Conservation (phyloP, 805 yeast species). For the Torulaspora microellipsoides region DNA sequence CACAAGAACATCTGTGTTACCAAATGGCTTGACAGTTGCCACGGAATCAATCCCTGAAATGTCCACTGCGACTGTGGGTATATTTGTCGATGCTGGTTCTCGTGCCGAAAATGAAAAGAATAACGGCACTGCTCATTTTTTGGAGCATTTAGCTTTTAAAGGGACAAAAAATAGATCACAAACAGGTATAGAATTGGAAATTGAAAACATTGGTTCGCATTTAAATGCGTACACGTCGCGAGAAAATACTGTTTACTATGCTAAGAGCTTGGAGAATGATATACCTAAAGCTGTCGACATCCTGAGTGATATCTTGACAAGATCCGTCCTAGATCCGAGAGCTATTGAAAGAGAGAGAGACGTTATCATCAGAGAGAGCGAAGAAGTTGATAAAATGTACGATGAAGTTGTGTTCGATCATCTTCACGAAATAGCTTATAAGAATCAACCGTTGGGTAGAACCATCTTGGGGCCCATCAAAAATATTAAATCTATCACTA, state of each 20-base stretch:
- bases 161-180: slow-evolving; percentile 85
- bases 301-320: slow-evolving; percentile 81
- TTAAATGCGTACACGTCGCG: slow-evolving; percentile 98
- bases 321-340: slow-evolving; percentile 69
- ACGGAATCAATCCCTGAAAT: slow-evolving; percentile 83
- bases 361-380: slow-evolving; percentile 92
- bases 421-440: slow-evolving; percentile 86
- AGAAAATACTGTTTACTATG: slow-evolving; percentile 95
- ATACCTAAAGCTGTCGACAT: slow-evolving; percentile 84
- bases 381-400: slow-evolving; percentile 96
- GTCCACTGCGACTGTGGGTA: slow-evolving; percentile 94
- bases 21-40: slow-evolving; percentile 95
- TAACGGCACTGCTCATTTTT: slow-evolving; percentile 96
- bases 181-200: slow-evolving; percentile 79
- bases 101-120: slow-evolving; percentile 81
- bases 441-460: slow-evolving; percentile 89
- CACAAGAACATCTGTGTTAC: slow-evolving; percentile 65
- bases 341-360: slow-evolving; percentile 96
- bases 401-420: slow-evolving; percentile 98
- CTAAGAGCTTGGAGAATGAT: slow-evolving; percentile 77
- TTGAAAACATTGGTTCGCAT: slow-evolving; percentile 95
- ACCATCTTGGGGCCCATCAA: slow-evolving; percentile 94
- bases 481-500: slow-evolving; percentile 73
- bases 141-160: slow-evolving; percentile 94
- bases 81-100: slow-evolving; percentile 98